Conservation (phyloP, 202 grass and related monocot species). For the Carex sylvatica region DNA sequence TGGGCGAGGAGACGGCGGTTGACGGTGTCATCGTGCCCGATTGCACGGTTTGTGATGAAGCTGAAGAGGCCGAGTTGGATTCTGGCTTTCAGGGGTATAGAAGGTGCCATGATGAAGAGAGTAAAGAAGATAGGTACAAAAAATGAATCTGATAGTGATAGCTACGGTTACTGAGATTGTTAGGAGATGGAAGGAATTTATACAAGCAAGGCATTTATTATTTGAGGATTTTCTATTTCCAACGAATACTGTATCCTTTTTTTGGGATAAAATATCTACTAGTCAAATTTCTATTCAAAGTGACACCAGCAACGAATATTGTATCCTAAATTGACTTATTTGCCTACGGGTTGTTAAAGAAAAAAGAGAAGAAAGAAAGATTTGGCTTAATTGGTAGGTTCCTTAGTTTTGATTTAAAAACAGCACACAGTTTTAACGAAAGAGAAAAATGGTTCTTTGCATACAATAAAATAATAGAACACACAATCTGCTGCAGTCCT, state of each 20-base stretch:
- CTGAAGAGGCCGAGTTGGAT: slow-evolving; percentile 17
- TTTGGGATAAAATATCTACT: too few species aligned
- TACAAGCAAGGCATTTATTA: neutral
- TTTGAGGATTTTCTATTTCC: neutral
- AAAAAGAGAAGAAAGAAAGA: too few species aligned
- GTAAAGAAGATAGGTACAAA: neutral
- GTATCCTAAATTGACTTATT: neutral
- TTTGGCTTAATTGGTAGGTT: neutral
- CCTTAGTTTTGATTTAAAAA: neutral
- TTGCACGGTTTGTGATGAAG: slow-evolving; percentile 27
- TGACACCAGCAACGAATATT: neutral
- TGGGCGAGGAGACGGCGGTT: slow-evolving; percentile 52
- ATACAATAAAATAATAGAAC: neutral
- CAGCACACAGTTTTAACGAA: neutral
- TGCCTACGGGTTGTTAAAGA: neutral
- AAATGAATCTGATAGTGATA: neutral
- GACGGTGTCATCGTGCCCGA: slow-evolving; percentile 46
- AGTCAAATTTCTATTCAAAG: too few species aligned
- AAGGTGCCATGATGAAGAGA: neutral
- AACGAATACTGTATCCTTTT: neutral
- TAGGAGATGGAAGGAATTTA: neutral
- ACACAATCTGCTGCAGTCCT: neutral
- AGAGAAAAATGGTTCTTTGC: neutral
- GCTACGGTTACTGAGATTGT: neutral
- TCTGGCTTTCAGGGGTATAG: slow-evolving; percentile 40